Conservation (phyloP, 805 yeast species). For the Saturnispora halmiae region DNA sequence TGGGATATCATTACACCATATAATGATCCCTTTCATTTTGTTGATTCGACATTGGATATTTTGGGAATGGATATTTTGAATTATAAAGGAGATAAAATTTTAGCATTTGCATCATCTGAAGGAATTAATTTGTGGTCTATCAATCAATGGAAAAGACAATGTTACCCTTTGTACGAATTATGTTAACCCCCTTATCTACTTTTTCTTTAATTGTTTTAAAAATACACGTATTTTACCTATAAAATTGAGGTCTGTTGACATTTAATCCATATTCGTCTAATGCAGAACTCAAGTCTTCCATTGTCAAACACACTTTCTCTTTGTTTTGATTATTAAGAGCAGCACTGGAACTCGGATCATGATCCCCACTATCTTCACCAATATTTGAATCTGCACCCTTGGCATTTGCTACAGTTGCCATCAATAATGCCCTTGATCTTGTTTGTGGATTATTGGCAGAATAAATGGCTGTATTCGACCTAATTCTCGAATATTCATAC, state of each 20-base stretch:
- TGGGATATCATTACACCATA: slow-evolving; percentile 8
- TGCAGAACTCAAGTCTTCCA: slow-evolving; percentile 90
- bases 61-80: slow-evolving; percentile 55
- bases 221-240: slow-evolving; percentile 42
- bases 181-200: no score
- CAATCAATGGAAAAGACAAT: slow-evolving; percentile 53
- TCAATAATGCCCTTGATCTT: slow-evolving; percentile 64
- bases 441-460: slow-evolving; percentile 79
- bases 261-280: slow-evolving; percentile 78
- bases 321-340: slow-evolving; percentile 18
- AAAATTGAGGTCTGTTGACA: slow-evolving; percentile 86
- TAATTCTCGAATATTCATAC: slow-evolving; percentile 85
- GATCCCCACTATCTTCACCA: slow-evolving; percentile 28
- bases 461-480: slow-evolving; percentile 82
- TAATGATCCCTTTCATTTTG: slow-evolving; percentile 18
- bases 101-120: slow-evolving; percentile 54
- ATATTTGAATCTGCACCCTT: slow-evolving; percentile 13
- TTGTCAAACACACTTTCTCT: slow-evolving; percentile 72
- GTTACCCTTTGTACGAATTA: slow-evolving; percentile 47
- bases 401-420: slow-evolving; percentile 41
- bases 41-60: slow-evolving; percentile 34
- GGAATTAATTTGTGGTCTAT: slow-evolving; percentile 67
- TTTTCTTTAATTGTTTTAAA: no score
- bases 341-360: slow-evolving; percentile 14
- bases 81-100: slow-evolving; percentile 34